A percentile compares a stretch with the other conserved stretches of the same genome.
phyloP scores from a whole-genome alignment of 768 basidiomycete genomes.

The Mycena albidolilacea region DNA sequence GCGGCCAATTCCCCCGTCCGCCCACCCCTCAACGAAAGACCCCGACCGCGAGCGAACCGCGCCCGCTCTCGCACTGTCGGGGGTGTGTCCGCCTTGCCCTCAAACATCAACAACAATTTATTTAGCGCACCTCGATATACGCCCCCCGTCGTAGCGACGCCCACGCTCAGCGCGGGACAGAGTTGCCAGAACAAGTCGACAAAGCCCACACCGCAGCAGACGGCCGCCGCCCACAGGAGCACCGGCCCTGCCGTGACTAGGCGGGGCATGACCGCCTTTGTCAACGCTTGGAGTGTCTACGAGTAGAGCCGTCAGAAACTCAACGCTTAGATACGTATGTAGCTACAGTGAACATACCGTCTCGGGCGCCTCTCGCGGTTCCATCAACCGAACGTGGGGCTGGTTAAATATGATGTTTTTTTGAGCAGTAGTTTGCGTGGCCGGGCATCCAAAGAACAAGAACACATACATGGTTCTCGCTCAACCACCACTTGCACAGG shows the following conservation, averaged over 20 bases:
- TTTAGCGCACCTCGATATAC: background rate
- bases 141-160: background rate
- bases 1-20: background rate
- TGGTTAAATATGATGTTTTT: background rate
- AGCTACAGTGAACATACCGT: background rate
- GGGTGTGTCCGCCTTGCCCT: too few species aligned
- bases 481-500: constrained; percentile 22
- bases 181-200: constrained; percentile 29
- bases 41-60: background rate
- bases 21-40: background rate
- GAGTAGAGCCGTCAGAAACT: background rate
- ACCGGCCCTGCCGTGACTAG: constrained; percentile 14
- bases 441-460: background rate
- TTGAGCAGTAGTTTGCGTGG: too few species aligned
- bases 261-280: background rate
- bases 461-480: constrained; percentile 16
- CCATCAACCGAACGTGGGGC: background rate
- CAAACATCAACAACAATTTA: too few species aligned
- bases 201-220: constrained; percentile 13
- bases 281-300: background rate
- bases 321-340: too few species aligned
- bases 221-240: background rate
- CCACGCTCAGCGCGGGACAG: constrained; percentile 6
- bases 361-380: background rate
- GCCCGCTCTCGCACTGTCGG: background rate